Percentiles rank a stretch among this genome's conserved stretches.
Evolutionary conservation across 805 yeast species (phyloP).

Genomic region (Pichia nakasei): DNA sequence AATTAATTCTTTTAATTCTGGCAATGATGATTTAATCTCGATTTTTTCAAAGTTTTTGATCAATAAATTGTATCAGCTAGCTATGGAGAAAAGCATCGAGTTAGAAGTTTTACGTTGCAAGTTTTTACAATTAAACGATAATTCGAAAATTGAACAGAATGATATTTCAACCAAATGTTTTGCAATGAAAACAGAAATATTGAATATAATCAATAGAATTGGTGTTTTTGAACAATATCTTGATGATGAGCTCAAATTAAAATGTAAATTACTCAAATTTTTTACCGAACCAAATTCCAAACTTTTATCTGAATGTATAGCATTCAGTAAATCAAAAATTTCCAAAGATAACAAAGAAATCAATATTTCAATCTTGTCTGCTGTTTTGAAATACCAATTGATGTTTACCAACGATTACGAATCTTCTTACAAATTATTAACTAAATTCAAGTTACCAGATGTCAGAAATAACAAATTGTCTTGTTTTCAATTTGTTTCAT

Average conservation of each 20-base stretch:
- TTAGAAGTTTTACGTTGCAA: slow-evolving; percentile 4
- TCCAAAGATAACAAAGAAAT: slow-evolving; percentile 7
- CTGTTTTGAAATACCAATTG: slow-evolving; percentile 20
- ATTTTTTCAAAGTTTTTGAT: background rate
- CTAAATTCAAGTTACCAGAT: slow-evolving; percentile 19
- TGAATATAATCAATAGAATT: slow-evolving; percentile 11
- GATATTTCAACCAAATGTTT: background rate
- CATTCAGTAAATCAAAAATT: slow-evolving; percentile 3
- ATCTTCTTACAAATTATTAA: slow-evolving; percentile 11
- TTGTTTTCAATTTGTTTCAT: slow-evolving; percentile 20
- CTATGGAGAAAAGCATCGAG: background rate
- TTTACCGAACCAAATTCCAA: slow-evolving; percentile 15
- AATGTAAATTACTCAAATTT: slow-evolving; percentile 12
- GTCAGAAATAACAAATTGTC: slow-evolving; percentile 17
- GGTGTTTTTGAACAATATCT: slow-evolving; percentile 2
- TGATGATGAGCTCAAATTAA: slow-evolving; percentile 2
- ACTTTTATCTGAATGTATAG: slow-evolving; percentile 13
- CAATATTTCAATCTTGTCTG: slow-evolving; percentile 17
- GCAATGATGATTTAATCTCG: background rate
- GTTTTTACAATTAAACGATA: background rate
- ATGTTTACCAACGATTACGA: slow-evolving; percentile 7
- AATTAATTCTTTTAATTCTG: background rate
- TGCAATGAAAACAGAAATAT: slow-evolving; percentile 5
- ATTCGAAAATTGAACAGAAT: background rate
- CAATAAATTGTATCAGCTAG: background rate